Conservation (phyloP, 306 rosid species). For the Vigna trinervia region DNA sequence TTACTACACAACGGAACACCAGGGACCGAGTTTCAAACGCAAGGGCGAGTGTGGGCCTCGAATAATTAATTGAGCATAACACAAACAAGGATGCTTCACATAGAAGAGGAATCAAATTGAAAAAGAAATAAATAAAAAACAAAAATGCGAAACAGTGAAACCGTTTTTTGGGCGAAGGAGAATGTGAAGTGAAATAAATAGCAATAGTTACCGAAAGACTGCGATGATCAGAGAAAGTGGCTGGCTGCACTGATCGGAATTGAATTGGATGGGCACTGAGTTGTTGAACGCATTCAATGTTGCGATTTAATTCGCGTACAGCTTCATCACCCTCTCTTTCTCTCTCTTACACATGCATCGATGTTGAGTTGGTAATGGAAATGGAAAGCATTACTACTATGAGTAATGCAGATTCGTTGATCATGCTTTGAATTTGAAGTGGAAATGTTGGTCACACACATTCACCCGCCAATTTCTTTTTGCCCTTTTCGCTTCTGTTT, state of each 20-base stretch:
- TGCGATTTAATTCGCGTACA: neutral
- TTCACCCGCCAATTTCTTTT: constrained; percentile 44
- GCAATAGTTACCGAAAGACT: constrained; percentile 13
- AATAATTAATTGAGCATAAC: neutral
- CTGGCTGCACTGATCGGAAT: constrained; percentile 15
- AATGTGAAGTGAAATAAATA: constrained; percentile 22
- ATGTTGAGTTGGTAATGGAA: neutral
- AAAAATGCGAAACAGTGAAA: neutral
- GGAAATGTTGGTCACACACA: constrained; percentile 1
- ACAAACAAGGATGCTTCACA: neutral
- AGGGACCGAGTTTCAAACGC: neutral
- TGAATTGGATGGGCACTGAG: constrained; percentile 4
- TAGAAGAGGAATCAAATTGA: neutral
- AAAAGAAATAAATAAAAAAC: neutral
- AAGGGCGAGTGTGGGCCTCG: neutral
- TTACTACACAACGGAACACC: neutral
- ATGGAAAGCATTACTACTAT: neutral
- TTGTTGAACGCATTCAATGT: constrained; percentile 18
- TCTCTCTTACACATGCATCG: neutral
- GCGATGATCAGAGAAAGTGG: constrained; percentile 13
- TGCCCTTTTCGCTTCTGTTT: neutral
- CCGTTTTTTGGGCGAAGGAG: neutral
- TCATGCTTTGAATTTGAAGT: constrained; percentile 33
- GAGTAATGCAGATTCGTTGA: neutral
- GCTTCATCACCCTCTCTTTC: neutral